phyloP scores from a whole-genome alignment of 2,329 filamentous ascomycete species.

The Aspergillus persii region DNA sequence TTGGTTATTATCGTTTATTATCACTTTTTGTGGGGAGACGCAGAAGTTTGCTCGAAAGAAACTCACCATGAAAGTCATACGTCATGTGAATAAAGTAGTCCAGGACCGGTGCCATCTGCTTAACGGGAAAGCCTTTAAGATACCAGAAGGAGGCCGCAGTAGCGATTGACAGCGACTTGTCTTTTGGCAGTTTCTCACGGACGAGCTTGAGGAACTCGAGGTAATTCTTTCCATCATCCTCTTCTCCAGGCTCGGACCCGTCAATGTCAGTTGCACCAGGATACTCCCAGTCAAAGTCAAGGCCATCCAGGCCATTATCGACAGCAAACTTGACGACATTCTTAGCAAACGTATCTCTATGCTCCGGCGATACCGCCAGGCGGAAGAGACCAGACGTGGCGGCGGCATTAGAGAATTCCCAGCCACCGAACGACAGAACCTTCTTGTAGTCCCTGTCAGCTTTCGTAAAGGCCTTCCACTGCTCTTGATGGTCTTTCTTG shows the following conservation, averaged over 20 bases:
- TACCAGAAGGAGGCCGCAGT: constrained; percentile 34
- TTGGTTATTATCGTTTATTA: too few species aligned
- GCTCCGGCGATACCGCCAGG: too few species aligned
- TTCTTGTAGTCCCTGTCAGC: constrained; percentile 28
- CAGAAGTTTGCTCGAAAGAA: too few species aligned
- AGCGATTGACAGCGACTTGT: constrained; percentile 25
- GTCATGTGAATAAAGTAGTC: constrained; percentile 42
- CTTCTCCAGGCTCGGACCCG: constrained; percentile 29
- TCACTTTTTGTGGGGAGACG: too few species aligned
- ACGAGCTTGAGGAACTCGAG: constrained; percentile 30
- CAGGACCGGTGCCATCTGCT: constrained; percentile 23
- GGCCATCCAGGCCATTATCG: constrained; percentile 41
- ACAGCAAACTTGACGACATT: constrained; percentile 43
- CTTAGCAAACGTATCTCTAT: too few species aligned
- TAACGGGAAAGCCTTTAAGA: constrained; percentile 28
- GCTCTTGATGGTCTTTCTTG: constrained; percentile 3
- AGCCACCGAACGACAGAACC: constrained; percentile 46
- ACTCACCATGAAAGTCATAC: constrained; percentile 35
- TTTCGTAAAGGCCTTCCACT: constrained; percentile 32
- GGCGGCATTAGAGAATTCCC: constrained; percentile 41
- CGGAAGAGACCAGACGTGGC: constrained; percentile 40
- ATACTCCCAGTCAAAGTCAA: constrained; percentile 42
- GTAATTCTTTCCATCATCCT: constrained; percentile 36
- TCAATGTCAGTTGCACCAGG: constrained; percentile 34
- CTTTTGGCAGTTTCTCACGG: constrained; percentile 14